These are phyloP conservation scores for Nicotiana tomentosiformis DNA, from an alignment of 257 asterid genomes.

Conservation along the genomic window DNA sequence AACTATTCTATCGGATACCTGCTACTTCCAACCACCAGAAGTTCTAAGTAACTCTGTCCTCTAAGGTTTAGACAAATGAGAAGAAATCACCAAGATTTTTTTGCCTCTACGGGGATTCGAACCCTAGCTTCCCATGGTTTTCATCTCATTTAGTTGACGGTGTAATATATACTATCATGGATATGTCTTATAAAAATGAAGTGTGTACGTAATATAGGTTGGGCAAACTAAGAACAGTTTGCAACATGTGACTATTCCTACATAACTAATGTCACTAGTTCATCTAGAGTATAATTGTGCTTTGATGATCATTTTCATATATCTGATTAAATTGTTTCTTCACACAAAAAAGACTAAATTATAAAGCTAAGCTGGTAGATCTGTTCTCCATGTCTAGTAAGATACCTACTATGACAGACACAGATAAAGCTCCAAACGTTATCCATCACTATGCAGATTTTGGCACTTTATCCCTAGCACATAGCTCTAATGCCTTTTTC, in stretches of 20 bases:
- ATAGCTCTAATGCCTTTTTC: neutral
- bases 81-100: no score
- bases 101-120: no score
- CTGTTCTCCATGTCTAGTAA: neutral
- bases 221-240: neutral
- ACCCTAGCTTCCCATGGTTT: no score
- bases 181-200: neutral
- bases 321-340: neutral
- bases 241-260: neutral
- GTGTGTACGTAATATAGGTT: neutral
- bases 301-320: neutral
- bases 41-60: no score
- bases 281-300: neutral
- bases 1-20: no score
- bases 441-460: neutral
- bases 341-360: neutral
- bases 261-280: neutral
- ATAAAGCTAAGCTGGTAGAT: neutral
- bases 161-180: no score
- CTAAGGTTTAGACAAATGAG: no score
- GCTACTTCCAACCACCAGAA: no score
- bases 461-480: neutral
- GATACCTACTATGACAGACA: neutral
- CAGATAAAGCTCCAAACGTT: neutral
- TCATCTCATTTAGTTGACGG: no score